A percentile compares a stretch with the other conserved stretches of the same genome.
phyloP scores from a whole-genome alignment of 768 basidiomycete genomes.

The Terana coerulea region DNA sequence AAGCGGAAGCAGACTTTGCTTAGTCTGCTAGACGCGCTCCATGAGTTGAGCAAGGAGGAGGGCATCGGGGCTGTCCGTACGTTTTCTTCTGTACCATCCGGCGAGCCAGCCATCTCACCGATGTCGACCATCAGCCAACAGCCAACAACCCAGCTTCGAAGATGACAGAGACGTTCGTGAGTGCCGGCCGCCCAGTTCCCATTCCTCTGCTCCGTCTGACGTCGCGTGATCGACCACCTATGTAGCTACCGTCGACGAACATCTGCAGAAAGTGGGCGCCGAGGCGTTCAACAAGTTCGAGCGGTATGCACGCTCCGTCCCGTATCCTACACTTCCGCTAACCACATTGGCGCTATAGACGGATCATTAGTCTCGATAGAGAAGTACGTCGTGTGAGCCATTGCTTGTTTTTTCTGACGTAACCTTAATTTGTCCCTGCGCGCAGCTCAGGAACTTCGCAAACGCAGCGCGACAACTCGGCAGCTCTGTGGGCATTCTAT shows the following conservation, averaged over 20 bases:
- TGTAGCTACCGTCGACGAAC: slow-evolving; percentile 63
- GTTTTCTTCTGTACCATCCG: slow-evolving; percentile 11
- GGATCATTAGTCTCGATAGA: slow-evolving; percentile 59
- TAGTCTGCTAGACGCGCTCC: slow-evolving; percentile 43
- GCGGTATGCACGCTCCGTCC: slow-evolving; percentile 34
- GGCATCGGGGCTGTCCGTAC: slow-evolving; percentile 30
- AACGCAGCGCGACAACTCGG: slow-evolving; percentile 76
- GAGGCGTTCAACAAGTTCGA: slow-evolving; percentile 63
- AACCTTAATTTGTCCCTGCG: not conserved
- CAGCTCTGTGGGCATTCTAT: slow-evolving; percentile 72
- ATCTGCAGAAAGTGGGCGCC: slow-evolving; percentile 63
- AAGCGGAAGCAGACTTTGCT: slow-evolving; percentile 44
- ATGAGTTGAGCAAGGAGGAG: slow-evolving; percentile 40
- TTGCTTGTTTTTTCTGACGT: not conserved
- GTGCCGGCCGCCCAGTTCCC: slow-evolving; percentile 27
- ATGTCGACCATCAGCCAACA: slow-evolving; percentile 27
- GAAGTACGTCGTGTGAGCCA: slow-evolving; percentile 38
- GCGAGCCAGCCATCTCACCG: slow-evolving; percentile 1
- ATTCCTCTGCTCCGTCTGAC: not conserved
- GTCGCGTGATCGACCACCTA: not conserved
- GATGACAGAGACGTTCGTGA: slow-evolving; percentile 65
- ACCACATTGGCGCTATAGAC: slow-evolving; percentile 32
- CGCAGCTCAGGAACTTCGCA: slow-evolving; percentile 70
- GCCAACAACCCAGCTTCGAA: slow-evolving; percentile 48
- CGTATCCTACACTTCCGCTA: slow-evolving; percentile 7